Percentiles rank a stretch among this genome's conserved stretches.
Conservation (phyloP, 1,284 basidiomycete genomes). For the Somion occarium region DNA sequence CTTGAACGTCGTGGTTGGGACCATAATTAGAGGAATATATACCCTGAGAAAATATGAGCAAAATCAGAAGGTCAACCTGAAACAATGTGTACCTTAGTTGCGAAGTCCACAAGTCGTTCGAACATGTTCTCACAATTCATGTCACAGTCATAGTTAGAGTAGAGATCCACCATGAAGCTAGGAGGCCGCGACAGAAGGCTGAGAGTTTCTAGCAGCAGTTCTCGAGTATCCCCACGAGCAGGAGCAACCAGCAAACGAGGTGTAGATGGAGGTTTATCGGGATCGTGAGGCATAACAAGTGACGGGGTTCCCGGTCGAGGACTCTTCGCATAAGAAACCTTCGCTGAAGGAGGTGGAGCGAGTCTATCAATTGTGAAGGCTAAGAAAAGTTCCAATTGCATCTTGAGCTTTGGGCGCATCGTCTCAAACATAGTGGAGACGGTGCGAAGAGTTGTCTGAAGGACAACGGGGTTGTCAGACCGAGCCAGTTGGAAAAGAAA, state of each 20-base stretch:
- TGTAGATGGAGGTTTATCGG: slow-evolving; percentile 46
- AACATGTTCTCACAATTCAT: slow-evolving; percentile 96
- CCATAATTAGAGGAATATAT: slow-evolving; percentile 58
- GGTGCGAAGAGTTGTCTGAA: slow-evolving; percentile 80
- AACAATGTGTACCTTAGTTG: slow-evolving; percentile 62
- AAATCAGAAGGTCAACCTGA: not conserved
- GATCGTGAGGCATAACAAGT: slow-evolving; percentile 41
- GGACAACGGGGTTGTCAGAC: slow-evolving; percentile 79
- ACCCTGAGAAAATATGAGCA: slow-evolving; percentile 41
- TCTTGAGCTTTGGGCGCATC: slow-evolving; percentile 83
- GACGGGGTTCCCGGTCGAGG: slow-evolving; percentile 57
- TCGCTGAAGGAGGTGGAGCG: slow-evolving; percentile 44
- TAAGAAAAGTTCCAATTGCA: slow-evolving; percentile 96
- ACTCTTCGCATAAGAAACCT: slow-evolving; percentile 15
- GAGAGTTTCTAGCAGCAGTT: slow-evolving; percentile 88
- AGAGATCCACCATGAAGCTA: slow-evolving; percentile 94
- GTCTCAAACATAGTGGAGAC: slow-evolving; percentile 88
- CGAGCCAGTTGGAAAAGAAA: slow-evolving; percentile 93
- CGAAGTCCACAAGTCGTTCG: slow-evolving; percentile 86
- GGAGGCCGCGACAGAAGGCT: slow-evolving; percentile 76
- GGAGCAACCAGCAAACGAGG: slow-evolving; percentile 63
- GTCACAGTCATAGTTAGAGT: slow-evolving; percentile 96
- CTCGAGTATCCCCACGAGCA: slow-evolving; percentile 84
- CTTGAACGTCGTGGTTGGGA: slow-evolving; percentile 64
- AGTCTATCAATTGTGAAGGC: slow-evolving; percentile 92